Evolutionary conservation across 768 basidiomycete genomes (phyloP), one percentile per base, ranked within the genome.

Genomic region (Pulveroboletus sp.): DNA sequence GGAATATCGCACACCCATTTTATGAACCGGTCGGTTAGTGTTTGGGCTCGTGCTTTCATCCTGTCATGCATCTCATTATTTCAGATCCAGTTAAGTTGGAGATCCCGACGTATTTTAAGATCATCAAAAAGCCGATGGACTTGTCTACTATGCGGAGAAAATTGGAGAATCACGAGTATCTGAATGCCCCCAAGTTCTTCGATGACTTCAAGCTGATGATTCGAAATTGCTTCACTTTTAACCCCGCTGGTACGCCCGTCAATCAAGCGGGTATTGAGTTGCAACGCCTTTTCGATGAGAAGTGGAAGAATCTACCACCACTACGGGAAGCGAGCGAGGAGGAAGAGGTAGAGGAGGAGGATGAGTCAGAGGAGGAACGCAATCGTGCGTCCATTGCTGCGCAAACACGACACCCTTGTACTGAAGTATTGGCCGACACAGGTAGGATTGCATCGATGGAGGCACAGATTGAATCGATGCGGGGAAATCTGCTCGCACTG

Each of bases 41-140:
- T 35, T 21, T 28, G 14, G n/a, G 45, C 21, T 14, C n/a, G n/a
- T 37, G 7, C 11, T 10, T 10, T 26, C 24, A 17, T 38, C 14
- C 11, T 9, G 9, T 33, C 27, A 9, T 43, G 52, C 10, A 51
- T 48, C 26, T 9, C 2, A 37, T 26, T 9, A 9, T 14, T 21
- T 18, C 54, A 93, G 93, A 96, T 66, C 83, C 84, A 71, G 72
- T 83, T 38, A 82, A 80, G 60, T 76, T 93, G 57, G 79, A 85
- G 31, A 78, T 97, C 41, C 95, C 94, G 0, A 74, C 78, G 17
- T 99, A 99, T 68, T 82, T 83, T 3, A 89, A 85, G 69, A 71
- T 95, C 57, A 76, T 99, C 66, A 95, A 93, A 76, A 84, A 82
- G 60, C 96, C 96, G 4, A 98, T 99, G 91, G 96, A 99, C 67